Conservation (phyloP, 768 basidiomycete species). For the Suillus brevipes region DNA sequence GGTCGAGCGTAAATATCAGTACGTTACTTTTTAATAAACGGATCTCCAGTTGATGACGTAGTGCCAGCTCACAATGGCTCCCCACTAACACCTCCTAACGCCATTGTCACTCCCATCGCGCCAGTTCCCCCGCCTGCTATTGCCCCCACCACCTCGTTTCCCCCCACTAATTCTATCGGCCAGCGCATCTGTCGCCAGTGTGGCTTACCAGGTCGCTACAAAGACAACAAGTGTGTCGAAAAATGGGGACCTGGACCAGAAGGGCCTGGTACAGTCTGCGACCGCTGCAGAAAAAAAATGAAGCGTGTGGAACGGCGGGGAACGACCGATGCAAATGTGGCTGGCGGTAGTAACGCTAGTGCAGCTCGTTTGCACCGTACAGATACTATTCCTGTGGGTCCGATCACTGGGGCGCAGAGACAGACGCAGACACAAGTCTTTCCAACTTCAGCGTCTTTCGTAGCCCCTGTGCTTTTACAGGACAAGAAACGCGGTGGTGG, state of each 20-base stretch:
- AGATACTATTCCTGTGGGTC: constrained; percentile 34
- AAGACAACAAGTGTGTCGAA: constrained; percentile 84
- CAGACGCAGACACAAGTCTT: constrained; percentile 18
- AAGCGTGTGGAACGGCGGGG: constrained; percentile 78
- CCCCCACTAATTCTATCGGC: constrained; percentile 53
- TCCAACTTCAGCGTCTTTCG: constrained; percentile 17
- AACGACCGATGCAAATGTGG: constrained; percentile 48
- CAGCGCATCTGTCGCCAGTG: constrained; percentile 80
- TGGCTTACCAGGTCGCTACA: constrained; percentile 71
- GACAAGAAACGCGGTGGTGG: constrained; percentile 1
- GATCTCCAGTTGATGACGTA: constrained; percentile 1
- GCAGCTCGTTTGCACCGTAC: constrained; percentile 26
- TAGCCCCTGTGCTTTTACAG: neutral
- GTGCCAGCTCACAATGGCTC: constrained; percentile 5
- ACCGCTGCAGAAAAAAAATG: constrained; percentile 87
- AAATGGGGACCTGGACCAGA: constrained; percentile 87
- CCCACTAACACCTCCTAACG: constrained; percentile 12
- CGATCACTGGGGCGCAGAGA: constrained; percentile 22
- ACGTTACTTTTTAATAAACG: constrained; percentile 12
- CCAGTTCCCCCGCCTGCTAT: constrained; percentile 5
- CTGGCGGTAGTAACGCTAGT: constrained; percentile 14
- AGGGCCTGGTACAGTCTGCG: constrained; percentile 83
- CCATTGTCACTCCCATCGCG: neutral
- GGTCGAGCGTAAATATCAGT: constrained; percentile 25
- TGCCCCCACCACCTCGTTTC: constrained; percentile 22